These are phyloP conservation scores for Pseudozyma tsukubaensis DNA, from an alignment of 1,284 basidiomycete genomes.

Conservation along the genomic window DNA sequence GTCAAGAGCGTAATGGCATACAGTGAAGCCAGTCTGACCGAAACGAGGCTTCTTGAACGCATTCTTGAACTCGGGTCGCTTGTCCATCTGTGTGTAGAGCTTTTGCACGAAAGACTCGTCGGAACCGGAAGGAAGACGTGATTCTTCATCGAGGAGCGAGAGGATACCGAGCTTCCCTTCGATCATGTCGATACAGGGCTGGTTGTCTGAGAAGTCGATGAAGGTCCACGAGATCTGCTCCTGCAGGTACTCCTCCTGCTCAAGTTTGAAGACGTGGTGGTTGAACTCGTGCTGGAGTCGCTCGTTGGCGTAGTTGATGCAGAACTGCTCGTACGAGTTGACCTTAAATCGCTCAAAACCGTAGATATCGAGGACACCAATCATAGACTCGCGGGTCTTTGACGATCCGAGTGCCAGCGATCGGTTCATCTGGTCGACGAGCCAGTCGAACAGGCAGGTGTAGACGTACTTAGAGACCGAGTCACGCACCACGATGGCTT, in stretches of 20 bases:
- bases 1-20: slow-evolving; percentile 97
- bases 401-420: slow-evolving; percentile 90
- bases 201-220: slow-evolving; percentile 98
- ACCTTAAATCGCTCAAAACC: slow-evolving; percentile 69
- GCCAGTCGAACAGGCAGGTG: slow-evolving; percentile 98
- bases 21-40: slow-evolving; percentile 95
- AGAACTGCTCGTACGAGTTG: slow-evolving; percentile 99
- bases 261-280: slow-evolving; percentile 75
- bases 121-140: slow-evolving; percentile 91
- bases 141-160: slow-evolving; percentile 96
- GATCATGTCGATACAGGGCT: slow-evolving; percentile 97
- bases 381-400: slow-evolving; percentile 92
- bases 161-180: slow-evolving; percentile 97
- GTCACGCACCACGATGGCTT: slow-evolving; percentile 94
- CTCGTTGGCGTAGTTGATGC: slow-evolving; percentile 99
- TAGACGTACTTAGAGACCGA: slow-evolving; percentile 99
- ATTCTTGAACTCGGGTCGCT: slow-evolving; percentile 84
- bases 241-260: slow-evolving; percentile 98
- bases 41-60: slow-evolving; percentile 99
- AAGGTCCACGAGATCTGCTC: slow-evolving; percentile 99
- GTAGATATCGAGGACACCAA: slow-evolving; percentile 90
- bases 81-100: slow-evolving; percentile 82
- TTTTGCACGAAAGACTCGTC: slow-evolving; percentile 95
- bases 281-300: slow-evolving; percentile 89
- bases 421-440: slow-evolving; percentile 96